A percentile compares a stretch with the other conserved stretches of the same genome.
These are phyloP conservation scores for Rhizopogon vulgaris DNA, from an alignment of 768 basidiomycete species.

Conservation along the genomic window DNA sequence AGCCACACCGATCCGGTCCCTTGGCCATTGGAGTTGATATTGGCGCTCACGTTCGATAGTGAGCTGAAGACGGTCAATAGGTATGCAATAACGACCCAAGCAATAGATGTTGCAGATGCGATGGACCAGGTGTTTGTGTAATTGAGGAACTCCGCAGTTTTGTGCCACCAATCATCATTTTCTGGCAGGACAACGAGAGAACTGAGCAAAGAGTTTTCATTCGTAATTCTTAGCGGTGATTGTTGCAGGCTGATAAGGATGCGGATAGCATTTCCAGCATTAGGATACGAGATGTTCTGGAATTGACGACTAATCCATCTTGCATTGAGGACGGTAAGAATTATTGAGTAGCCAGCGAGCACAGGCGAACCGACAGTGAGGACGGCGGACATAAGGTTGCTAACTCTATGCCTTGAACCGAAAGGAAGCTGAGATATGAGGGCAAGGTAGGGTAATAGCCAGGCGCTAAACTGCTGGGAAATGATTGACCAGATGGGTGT, in stretches of 20 bases:
- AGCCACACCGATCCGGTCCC: constrained; percentile 25
- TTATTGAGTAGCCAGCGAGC: constrained; percentile 10
- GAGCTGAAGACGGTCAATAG: constrained; percentile 32
- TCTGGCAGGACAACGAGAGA: constrained; percentile 37
- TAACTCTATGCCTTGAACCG: constrained; percentile 31
- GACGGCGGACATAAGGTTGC: constrained; percentile 37
- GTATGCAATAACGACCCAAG: constrained; percentile 41
- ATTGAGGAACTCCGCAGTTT: constrained; percentile 27
- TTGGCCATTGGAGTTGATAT: constrained; percentile 30
- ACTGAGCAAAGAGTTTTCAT: constrained; percentile 23
- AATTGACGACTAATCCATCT: constrained; percentile 35
- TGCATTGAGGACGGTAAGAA: constrained; percentile 37
- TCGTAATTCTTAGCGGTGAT: constrained; percentile 28
- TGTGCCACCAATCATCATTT: constrained; percentile 39
- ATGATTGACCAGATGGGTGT: constrained; percentile 14
- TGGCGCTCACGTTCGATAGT: constrained; percentile 8
- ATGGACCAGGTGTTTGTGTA: constrained; percentile 36
- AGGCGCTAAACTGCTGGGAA: constrained; percentile 33
- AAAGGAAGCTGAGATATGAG: constrained; percentile 45
- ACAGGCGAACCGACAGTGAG: constrained; percentile 40
- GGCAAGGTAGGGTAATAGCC: constrained; percentile 46
- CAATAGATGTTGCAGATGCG: constrained; percentile 33
- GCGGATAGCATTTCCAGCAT: constrained; percentile 17
- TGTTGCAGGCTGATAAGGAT: constrained; percentile 38
- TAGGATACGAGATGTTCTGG: constrained; percentile 22